Conservation (phyloP, 2,329 filamentous ascomycete genomes). For the Lasiodiplodia sp. region DNA sequence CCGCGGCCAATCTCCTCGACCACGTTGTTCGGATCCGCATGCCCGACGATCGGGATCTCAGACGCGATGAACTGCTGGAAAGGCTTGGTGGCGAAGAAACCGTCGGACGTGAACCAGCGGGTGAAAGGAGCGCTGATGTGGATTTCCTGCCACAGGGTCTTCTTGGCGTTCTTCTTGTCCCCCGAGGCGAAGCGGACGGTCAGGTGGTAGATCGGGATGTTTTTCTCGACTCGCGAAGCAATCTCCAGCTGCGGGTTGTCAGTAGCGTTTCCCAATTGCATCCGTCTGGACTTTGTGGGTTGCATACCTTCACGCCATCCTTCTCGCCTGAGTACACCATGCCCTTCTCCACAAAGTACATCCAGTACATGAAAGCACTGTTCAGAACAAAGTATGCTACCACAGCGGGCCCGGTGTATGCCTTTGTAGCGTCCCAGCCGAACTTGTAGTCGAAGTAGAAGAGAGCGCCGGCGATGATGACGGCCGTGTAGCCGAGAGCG, state of each 20-base stretch:
- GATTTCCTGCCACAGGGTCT: slow-evolving; percentile 50
- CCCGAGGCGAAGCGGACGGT: slow-evolving; percentile 63
- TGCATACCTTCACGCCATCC: slow-evolving; percentile 69
- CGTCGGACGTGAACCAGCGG: slow-evolving; percentile 76
- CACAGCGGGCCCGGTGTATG: slow-evolving; percentile 81
- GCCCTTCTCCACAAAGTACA: slow-evolving; percentile 81
- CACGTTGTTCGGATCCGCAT: slow-evolving; percentile 66
- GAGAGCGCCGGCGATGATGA: slow-evolving; percentile 79
- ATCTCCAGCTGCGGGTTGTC: slow-evolving; percentile 69
- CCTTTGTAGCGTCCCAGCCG: slow-evolving; percentile 86
- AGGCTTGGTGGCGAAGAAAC: slow-evolving; percentile 75
- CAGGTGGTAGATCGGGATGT: slow-evolving; percentile 81
- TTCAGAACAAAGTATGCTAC: slow-evolving; percentile 82
- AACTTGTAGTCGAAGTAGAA: slow-evolving; percentile 93
- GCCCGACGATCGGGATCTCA: slow-evolving; percentile 70
- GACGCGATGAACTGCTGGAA: slow-evolving; percentile 81
- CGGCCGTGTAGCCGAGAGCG: slow-evolving; percentile 80
- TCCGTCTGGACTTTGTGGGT: background rate
- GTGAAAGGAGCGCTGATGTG: slow-evolving; percentile 71
- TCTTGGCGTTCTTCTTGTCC: slow-evolving; percentile 37
- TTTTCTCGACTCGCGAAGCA: slow-evolving; percentile 75
- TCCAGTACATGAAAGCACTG: slow-evolving; percentile 80
- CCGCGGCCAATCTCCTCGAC: slow-evolving; percentile 53
- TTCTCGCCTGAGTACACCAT: slow-evolving; percentile 81
- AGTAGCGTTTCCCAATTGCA: background rate